These are phyloP conservation scores for Musa itinerans DNA, from an alignment of 176 grass and related monocot species.

Conservation along the genomic window DNA sequence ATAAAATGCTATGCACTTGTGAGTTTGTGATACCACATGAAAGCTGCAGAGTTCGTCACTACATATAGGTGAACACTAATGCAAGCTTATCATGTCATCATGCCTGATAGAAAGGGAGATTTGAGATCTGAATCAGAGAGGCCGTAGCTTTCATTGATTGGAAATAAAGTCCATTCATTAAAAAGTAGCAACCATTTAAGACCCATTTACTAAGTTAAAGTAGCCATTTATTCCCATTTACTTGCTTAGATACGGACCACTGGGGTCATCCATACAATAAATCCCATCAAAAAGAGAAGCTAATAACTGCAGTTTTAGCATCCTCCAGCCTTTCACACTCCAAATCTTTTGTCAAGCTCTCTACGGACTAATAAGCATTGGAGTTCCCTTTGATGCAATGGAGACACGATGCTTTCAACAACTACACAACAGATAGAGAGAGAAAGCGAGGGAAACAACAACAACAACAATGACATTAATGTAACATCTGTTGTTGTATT, in stretches of 20 bases:
- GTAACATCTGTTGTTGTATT: background rate
- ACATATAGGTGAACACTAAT: background rate
- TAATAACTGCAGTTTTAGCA: too few relatives aligned
- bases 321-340: too few relatives aligned
- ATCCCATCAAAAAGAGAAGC: background rate
- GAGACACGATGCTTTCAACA: background rate
- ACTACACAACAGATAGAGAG: background rate
- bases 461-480: background rate
- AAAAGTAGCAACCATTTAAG: constrained; percentile 1
- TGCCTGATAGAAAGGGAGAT: background rate
- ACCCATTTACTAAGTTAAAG: constrained; percentile 1
- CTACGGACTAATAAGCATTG: too few relatives aligned
- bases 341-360: background rate
- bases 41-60: too few relatives aligned
- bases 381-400: too few relatives aligned
- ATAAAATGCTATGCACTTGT: too few relatives aligned
- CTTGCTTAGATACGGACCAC: background rate
- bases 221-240: background rate
- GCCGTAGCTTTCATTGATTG: background rate
- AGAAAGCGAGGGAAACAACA: background rate
- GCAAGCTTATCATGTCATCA: background rate
- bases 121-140: background rate
- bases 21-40: too few relatives aligned
- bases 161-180: background rate
- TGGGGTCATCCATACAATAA: background rate